Percentiles rank a stretch among this genome's conserved stretches.
These are phyloP conservation scores for Mediolabrus comicus DNA, from an alignment of 108 stramenopile species.

Conservation along the genomic window DNA sequence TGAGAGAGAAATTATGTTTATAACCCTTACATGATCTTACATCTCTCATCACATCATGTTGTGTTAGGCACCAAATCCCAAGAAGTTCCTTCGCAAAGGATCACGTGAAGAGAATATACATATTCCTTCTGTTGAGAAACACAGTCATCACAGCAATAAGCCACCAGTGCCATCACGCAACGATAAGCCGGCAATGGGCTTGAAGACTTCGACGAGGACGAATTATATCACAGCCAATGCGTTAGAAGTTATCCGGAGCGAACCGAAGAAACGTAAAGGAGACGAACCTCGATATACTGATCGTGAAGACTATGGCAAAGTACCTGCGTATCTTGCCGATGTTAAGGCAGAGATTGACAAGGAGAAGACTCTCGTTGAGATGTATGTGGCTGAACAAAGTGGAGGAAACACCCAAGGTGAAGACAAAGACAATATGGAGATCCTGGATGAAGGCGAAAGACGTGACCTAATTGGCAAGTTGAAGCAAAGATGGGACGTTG, in stretches of 20 bases:
- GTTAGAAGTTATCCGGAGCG: slow-evolving; percentile 66
- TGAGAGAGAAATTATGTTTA: no score
- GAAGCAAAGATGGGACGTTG: slow-evolving; percentile 78
- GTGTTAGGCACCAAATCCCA: slow-evolving; percentile 47
- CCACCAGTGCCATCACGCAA: slow-evolving; percentile 48
- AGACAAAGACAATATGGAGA: slow-evolving; percentile 33
- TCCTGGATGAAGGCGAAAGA: slow-evolving; percentile 67
- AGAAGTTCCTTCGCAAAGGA: slow-evolving; percentile 50
- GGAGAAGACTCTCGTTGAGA: slow-evolving; percentile 78
- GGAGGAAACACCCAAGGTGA: slow-evolving; percentile 32
- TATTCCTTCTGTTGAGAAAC: slow-evolving; percentile 23
- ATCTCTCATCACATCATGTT: no score
- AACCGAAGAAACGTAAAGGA: slow-evolving; percentile 38
- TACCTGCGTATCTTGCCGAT: slow-evolving; percentile 68
- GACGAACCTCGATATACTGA: slow-evolving; percentile 48
- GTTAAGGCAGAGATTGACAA: slow-evolving; percentile 66
- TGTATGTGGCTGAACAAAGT: slow-evolving; percentile 67
- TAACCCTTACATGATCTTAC: no score
- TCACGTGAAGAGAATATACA: slow-evolving; percentile 9
- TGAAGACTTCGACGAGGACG: slow-evolving; percentile 49
- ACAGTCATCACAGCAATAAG: slow-evolving; percentile 30
- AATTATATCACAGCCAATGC: slow-evolving; percentile 83
- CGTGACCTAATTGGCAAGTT: slow-evolving; percentile 56
- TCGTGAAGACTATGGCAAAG: slow-evolving; percentile 83
- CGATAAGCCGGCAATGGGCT: slow-evolving; percentile 52